Evolutionary conservation across 2,329 filamentous ascomycete genomes (phyloP), one percentile per base, ranked within the genome.

Genomic region (Bipolaris sorokiniana): DNA sequence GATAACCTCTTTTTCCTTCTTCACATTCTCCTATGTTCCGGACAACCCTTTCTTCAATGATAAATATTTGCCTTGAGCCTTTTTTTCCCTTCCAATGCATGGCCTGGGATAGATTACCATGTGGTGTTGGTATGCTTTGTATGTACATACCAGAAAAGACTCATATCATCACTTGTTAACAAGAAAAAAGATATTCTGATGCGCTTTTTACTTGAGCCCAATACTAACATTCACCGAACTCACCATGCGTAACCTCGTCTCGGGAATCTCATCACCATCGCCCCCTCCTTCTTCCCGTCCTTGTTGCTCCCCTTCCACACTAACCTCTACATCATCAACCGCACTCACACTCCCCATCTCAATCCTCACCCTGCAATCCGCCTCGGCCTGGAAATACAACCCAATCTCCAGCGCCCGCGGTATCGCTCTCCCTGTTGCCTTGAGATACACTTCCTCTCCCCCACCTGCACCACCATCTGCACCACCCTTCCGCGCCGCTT

Each of bases 391-490:
- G 63, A 91, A 91, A 80, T 85, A 89, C 33, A 84, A 74, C 0
- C 85, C 89, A 5, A 92, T 73, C 23, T 83, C 79, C 56, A 90
- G 73, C 1, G 84, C 84, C 74, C 86, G 86, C 59, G 83, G 80
- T 28, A 92, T 87, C 7, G 89, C 89, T 63, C 82, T 83, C 1
- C 89, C 89, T 0, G 87, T 88, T 7, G 85, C 89, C 51, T 88
- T 81, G 1, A 91, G 72, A 13, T 83, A 78, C 3, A 90, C 86
- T 18, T 81, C 78, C 63, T 87, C 84, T 31, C 57, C 63, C 58
- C 33, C 34, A 33, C 31, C 18, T 3, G 28, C 33, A 40, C 10
- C 18, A 42, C 47, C 34, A 11, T 3, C 54, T 61, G 16, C 16
- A 0, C 37, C 16, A 5, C n/a, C 26, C 40, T 59, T 61, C 26